phyloP scores from a whole-genome alignment of 768 basidiomycete genomes.

The Lentinula sp. region DNA sequence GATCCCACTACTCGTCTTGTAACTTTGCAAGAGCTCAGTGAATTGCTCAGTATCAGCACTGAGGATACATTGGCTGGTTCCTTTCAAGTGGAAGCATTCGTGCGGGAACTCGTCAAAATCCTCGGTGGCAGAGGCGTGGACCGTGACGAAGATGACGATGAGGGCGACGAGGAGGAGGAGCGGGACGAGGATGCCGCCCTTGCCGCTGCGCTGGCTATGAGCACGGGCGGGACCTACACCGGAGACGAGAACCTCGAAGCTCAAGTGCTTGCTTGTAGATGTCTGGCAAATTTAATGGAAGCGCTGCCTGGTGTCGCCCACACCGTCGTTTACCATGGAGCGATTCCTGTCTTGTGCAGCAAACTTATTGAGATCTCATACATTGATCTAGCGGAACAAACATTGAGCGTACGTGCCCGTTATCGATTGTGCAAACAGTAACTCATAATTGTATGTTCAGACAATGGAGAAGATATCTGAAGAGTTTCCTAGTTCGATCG shows the following conservation, averaged over 20 bases:
- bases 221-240: slow-evolving; percentile 58
- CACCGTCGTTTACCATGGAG: slow-evolving; percentile 96
- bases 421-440: slow-evolving; percentile 7
- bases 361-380: slow-evolving; percentile 96
- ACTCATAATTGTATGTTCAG: slow-evolving; percentile 34
- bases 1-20: slow-evolving; percentile 82
- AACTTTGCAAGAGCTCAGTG: slow-evolving; percentile 91
- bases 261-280: slow-evolving; percentile 93
- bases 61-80: slow-evolving; percentile 95
- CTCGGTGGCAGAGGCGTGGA: slow-evolving; percentile 74
- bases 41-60: slow-evolving; percentile 91
- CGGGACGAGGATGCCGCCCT: slow-evolving; percentile 84
- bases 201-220: slow-evolving; percentile 83
- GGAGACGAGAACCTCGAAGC: slow-evolving; percentile 90
- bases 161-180: slow-evolving; percentile 44
- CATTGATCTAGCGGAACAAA: slow-evolving; percentile 98
- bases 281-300: slow-evolving; percentile 97
- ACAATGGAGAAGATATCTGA: slow-evolving; percentile 98
- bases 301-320: slow-evolving; percentile 98
- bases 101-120: slow-evolving; percentile 87
- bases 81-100: slow-evolving; percentile 91
- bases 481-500: slow-evolving; percentile 93
- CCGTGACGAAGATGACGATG: slow-evolving; percentile 66
- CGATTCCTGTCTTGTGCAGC: slow-evolving; percentile 95
- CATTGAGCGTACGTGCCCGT: slow-evolving; percentile 74